phyloP scores from a whole-genome alignment of 2,329 filamentous ascomycete species.

The Lanzia echinophila region DNA sequence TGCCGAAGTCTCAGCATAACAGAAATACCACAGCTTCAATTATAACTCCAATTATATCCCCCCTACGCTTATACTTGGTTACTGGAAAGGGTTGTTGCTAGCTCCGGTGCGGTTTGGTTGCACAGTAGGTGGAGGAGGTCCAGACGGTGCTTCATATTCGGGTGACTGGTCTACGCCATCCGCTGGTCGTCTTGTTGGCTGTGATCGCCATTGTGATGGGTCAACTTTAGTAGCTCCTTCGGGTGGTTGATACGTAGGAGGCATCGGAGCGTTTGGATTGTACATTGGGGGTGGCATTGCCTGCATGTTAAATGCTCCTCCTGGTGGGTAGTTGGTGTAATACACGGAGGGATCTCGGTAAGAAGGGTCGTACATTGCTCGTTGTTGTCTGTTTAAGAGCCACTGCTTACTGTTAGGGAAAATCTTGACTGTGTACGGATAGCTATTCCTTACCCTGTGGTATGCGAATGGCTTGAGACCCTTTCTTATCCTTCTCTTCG shows the following conservation, averaged over 20 bases:
- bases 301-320: slow-evolving; percentile 41
- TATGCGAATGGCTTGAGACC: slow-evolving; percentile 61
- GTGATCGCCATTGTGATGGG: slow-evolving; percentile 39
- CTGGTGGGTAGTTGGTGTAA: slow-evolving; percentile 36
- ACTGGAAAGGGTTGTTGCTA: slow-evolving; percentile 28
- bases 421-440: not conserved
- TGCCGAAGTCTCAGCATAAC: not conserved
- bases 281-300: slow-evolving; percentile 49
- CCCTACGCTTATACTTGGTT: slow-evolving; percentile 20
- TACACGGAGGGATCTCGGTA: slow-evolving; percentile 40
- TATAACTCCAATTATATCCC: slow-evolving; percentile 14
- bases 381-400: slow-evolving; percentile 27
- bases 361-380: slow-evolving; percentile 33
- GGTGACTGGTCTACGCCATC: slow-evolving; percentile 25
- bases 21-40: slow-evolving; percentile 4
- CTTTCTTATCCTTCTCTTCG: slow-evolving; percentile 56
- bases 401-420: slow-evolving; percentile 23
- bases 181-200: slow-evolving; percentile 26
- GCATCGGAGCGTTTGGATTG: slow-evolving; percentile 45
- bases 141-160: slow-evolving; percentile 40
- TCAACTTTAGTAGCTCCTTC: slow-evolving; percentile 47
- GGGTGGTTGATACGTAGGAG: slow-evolving; percentile 49
- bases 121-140: slow-evolving; percentile 40
- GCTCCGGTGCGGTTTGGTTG: slow-evolving; percentile 29
- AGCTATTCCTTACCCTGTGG: slow-evolving; percentile 50